These are phyloP conservation scores for Populus tomentosa DNA, from an alignment of 441 rosid species.

Conservation along the genomic window DNA sequence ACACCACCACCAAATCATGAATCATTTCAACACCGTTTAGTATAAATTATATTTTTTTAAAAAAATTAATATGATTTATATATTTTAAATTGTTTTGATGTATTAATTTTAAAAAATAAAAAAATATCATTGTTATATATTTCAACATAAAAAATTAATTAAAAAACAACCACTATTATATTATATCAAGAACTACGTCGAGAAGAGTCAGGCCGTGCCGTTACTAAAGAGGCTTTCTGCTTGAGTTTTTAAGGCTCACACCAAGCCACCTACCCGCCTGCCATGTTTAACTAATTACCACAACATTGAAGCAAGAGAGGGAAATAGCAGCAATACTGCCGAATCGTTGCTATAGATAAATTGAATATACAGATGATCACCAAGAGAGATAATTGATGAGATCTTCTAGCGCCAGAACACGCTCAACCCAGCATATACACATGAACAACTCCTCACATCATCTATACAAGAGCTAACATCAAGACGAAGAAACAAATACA, in stretches of 20 bases:
- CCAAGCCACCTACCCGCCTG: not conserved
- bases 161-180: too few species aligned
- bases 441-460: constrained; percentile 12
- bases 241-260: too few species aligned
- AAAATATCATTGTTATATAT: too few species aligned
- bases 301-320: not conserved
- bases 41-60: too few species aligned
- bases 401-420: not conserved
- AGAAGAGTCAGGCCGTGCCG: not conserved
- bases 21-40: too few species aligned
- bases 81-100: too few species aligned
- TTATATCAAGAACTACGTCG: too few species aligned
- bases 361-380: constrained; percentile 6
- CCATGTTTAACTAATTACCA: too few species aligned
- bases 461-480: not conserved
- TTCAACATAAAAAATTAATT: too few species aligned
- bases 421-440: constrained; percentile 15
- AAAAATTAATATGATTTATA: too few species aligned
- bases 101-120: too few species aligned
- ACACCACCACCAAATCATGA: not conserved
- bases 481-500: not conserved
- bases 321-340: not conserved
- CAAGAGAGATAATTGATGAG: not conserved
- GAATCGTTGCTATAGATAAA: not conserved
- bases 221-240: not conserved